Base-by-base conservation (phyloP, 768 basidiomycete genomes). In the Lenzites betulinus region DNA sequence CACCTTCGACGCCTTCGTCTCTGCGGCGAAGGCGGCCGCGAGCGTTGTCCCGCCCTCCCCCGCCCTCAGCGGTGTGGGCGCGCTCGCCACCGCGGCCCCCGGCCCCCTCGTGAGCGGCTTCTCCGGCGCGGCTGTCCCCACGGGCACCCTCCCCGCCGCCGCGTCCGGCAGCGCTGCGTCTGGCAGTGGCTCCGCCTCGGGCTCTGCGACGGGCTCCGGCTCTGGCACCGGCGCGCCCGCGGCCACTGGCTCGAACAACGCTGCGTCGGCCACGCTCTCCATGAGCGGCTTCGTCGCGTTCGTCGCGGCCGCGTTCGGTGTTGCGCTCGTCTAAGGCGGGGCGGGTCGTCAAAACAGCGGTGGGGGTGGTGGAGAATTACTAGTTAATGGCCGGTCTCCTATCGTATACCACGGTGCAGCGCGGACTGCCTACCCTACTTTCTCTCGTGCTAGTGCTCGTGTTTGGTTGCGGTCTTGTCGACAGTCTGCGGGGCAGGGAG, bases 21-120 rank as follows among this genome's bases (percentile, higher is more conserved):
- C 49, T 5, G 68, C 67, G 12, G 82, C 82, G 4, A 63, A 57
- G 54, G 15, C 71, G 72, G 62, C 60, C 59, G 8, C 54, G 22
- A 7, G 67, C 75, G 35, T 76, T 72, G 38, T 79, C 79, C 71
- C 12, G 76, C 75, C 56, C 33, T 28, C 51, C 18, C 53, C 66
- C 39, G 81, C 80, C 12, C 76, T 84, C 18, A 74, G 74, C 3
- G 83, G 83, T 16, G 50, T 73, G 3, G 80, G 78, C n/a, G 83
- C 81, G 1, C 78, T 77, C 18, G 83, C 82, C 1, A 78, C 82
- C 3, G 76, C 75, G 6, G 61, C 66, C 12, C 78, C 81, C 7
- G 73, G 74, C n/a, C 79, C 78, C 3, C 26, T 80, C 38, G 65
- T 73, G 7, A 73, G 70, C 42, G 75, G 75, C 51, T 75, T 67